Evolutionary conservation across 78 protist genomes (phyloP), one percentile per base, ranked within the genome.

Genomic region (Andalucia godoyi): DNA sequence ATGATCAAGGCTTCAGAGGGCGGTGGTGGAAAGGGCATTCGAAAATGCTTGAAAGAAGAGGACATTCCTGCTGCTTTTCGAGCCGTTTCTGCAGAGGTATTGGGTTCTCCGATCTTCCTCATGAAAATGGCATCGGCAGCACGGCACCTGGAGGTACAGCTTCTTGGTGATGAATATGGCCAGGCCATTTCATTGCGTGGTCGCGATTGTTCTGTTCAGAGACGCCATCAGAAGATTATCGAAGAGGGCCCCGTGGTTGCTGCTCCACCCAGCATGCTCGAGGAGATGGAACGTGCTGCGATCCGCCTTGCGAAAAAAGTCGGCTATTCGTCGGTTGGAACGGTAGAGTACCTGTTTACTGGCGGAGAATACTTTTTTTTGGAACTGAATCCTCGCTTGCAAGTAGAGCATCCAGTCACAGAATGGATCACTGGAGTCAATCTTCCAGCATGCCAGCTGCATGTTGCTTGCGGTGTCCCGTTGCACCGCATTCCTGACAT

Each of bases 401-500:
- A 81, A 69, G 95, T 90, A 9, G 95, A 87, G 66, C 90, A 87
- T 42, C 87, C 91, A 3, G 84, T 84, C n/a, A 82, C 95, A 0
- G 91, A 89, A 73, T 57, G 72, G 39, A 39, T 84, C 57, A 52
- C 82, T 21, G 91, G 79, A 36, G 74, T 83, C 54, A 80, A 83
- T 57, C 77, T 89, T 34, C 98, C 96, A 2, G 92, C 96, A 18
- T 61, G 85, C 2, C 91, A 86, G 89, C 80, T 93, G 41, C 86
- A 86, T 57, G 89, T 94, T 4, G 95, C 95, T 25, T 91, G 91
- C 96, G 98, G 98, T 42, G 79, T 94, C 29, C 95, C 93, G 33
- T 74, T 94, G 58, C 43, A 65, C 63, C 51, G 81, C 71, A 91
- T 91, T 41, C 90, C 87, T 32, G 92, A 88, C 49, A 66, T 93